Conservation (phyloP, 257 asterid genomes). For the Nicotiana sylvestris region DNA sequence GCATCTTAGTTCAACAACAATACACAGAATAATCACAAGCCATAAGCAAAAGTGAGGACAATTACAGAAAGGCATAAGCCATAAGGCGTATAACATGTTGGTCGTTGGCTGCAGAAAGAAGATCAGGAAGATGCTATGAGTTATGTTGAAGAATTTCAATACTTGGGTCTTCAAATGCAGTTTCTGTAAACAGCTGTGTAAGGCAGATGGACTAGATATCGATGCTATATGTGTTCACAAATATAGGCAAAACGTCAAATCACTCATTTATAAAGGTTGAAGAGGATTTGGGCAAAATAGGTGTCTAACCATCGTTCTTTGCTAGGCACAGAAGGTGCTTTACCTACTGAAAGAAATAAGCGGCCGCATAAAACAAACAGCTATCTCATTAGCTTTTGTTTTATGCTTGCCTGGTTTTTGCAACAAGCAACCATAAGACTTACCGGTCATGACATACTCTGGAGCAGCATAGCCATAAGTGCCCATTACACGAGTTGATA, state of each 20-base stretch:
- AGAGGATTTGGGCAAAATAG: neutral
- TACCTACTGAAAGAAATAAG: neutral
- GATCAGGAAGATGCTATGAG: neutral
- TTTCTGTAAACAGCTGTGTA: neutral
- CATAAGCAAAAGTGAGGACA: neutral
- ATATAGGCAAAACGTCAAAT: neutral
- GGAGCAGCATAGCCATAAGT: constrained; percentile 98
- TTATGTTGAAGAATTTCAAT: neutral
- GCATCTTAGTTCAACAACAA: neutral
- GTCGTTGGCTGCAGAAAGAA: neutral
- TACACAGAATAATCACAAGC: neutral
- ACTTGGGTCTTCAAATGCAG: neutral
- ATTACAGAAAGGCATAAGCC: neutral
- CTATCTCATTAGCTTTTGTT: neutral
- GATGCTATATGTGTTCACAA: neutral
- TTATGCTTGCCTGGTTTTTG: neutral
- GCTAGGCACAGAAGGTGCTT: neutral
- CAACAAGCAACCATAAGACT: constrained; percentile 25
- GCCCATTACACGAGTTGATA: constrained; percentile 96
- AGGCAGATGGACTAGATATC: neutral
- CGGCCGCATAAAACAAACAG: neutral
- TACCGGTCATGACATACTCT: constrained; percentile 97
- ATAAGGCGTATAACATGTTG: neutral
- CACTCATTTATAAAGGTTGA: neutral
- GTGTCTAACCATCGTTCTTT: neutral